Evolutionary conservation across 73 alveolate species (phyloP).

Genomic region (Uronychia setigera): DNA sequence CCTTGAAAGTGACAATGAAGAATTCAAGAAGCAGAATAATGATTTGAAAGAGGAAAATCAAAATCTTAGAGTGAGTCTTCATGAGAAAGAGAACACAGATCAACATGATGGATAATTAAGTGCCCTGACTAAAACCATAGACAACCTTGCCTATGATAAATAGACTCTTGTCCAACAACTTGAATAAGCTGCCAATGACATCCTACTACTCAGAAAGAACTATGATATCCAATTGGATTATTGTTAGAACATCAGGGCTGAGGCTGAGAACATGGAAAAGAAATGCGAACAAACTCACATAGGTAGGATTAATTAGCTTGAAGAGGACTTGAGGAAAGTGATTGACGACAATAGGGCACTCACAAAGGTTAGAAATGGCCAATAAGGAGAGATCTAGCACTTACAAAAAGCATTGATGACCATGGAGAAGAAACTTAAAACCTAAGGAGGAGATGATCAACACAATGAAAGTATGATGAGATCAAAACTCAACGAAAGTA

Average conservation of each 20-base stretch:
- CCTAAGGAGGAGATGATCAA: background rate
- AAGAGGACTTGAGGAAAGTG: background rate
- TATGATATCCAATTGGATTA: background rate
- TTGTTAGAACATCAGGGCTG: background rate
- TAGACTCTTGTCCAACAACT: background rate
- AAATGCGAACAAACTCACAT: background rate
- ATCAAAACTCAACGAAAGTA: background rate
- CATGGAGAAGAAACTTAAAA: background rate
- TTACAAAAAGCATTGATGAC: background rate
- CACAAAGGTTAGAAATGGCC: background rate
- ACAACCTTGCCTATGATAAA: background rate
- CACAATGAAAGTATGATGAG: background rate
- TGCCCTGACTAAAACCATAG: background rate
- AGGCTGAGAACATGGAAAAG: background rate
- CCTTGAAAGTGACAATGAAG: background rate
- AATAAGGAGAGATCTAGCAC: background rate
- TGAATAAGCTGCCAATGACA: conserved; percentile 1
- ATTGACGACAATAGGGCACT: background rate
- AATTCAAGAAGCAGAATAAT: background rate
- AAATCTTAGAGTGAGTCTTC: background rate
- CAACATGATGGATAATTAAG: background rate
- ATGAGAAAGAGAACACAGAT: background rate
- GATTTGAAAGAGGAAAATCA: background rate
- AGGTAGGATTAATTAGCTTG: background rate
- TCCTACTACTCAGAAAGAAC: background rate